These are phyloP conservation scores for Chaetomiaceae sp. DNA, from an alignment of 2,329 filamentous ascomycete genomes.

Conservation along the genomic window DNA sequence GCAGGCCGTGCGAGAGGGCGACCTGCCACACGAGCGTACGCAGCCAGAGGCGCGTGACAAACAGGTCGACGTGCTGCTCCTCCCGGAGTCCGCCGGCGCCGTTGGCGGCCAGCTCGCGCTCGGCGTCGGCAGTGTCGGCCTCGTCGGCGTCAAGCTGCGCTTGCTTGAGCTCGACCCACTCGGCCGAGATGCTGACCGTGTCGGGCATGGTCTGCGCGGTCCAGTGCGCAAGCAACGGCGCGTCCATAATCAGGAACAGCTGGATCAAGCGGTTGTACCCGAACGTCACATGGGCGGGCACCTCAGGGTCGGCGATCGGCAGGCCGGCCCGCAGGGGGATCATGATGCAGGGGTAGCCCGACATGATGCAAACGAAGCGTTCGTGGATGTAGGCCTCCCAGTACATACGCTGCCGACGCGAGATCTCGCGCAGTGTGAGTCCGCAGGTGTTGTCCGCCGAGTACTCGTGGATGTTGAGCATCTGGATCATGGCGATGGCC, in stretches of 20 bases:
- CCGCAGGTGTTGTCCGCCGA: conserved; percentile 5
- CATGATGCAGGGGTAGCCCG: conserved; percentile 3
- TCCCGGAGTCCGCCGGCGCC: conserved; percentile 2
- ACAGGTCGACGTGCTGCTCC: conserved; percentile 8
- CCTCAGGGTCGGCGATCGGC: conserved; percentile 4
- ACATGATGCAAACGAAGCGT: conserved; percentile 7
- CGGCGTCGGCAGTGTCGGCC: conserved; percentile 5
- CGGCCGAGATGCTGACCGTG: conserved; percentile 1
- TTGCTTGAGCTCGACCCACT: conserved; percentile 8
- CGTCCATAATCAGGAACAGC: conserved; percentile 4
- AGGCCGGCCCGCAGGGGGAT: conserved; percentile 1
- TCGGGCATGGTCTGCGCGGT: background rate
- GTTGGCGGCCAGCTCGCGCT: background rate
- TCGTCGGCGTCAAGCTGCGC: conserved; percentile 9
- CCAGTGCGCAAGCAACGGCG: conserved; percentile 4
- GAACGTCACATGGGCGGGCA: conserved; percentile 1
- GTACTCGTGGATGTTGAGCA: conserved; percentile 9
- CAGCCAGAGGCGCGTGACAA: conserved; percentile 9
- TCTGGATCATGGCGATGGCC: conserved; percentile 7
- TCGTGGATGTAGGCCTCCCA: conserved; percentile 10
- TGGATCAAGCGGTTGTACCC: conserved; percentile 7
- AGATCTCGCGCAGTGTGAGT: background rate
- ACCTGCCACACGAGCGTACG: conserved; percentile 9
- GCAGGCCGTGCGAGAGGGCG: conserved; percentile 4
- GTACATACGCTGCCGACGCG: conserved; percentile 9